Base-by-base conservation (phyloP, 1,284 basidiomycete species). In the Cutaneotrichosporon cyanovorans region DNA sequence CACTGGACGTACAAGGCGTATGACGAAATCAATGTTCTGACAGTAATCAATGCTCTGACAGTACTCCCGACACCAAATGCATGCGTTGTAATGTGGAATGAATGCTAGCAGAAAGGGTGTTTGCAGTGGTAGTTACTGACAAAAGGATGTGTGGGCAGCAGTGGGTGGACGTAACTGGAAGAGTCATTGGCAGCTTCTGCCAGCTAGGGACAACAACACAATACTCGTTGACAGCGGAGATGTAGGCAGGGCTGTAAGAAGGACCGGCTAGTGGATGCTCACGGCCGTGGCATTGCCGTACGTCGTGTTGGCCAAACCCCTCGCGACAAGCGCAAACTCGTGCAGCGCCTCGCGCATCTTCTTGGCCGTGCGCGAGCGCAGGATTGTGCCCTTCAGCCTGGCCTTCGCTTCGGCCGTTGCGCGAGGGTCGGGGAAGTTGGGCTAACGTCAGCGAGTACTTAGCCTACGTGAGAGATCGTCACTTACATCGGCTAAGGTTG, bases 381-480 rank as follows among this genome's bases (percentile, higher is more conserved):
- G 72, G 19, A 90, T 77, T 0, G 80, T 76, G 58, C 82, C 83
- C 57, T 87, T 76, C 56, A 92, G 83, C 55, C 80, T 79, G 50
- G 83, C 80, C 67, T 90, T 91, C 5, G 82, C 80, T 43, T 83
- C 84, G 1, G 69, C 59, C 1, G 72, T 74, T 2, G 70, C 67
- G 46, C 66, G 59, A 2, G 59, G 54, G 45, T 71, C 69, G 5
- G 67, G 69, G 52, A 69, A 72, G 45, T 45, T 45, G 10, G 43
- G 46, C 42, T 40, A 31, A 6, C 10, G 34, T 40, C 5, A 41
- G 43, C 14, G 16, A 3, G 25, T 28, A 7, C 25, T 7, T 28
- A 28, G 12, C 12, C n/a, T n/a, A n/a, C 25, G 25, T 28, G 25
- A 7, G 25, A 28, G 12, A 28, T 7, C 25, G 19, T 2, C 12